These are phyloP conservation scores for Solanum hybrid DNA, from an alignment of 305 asterid species.

Conservation along the genomic window DNA sequence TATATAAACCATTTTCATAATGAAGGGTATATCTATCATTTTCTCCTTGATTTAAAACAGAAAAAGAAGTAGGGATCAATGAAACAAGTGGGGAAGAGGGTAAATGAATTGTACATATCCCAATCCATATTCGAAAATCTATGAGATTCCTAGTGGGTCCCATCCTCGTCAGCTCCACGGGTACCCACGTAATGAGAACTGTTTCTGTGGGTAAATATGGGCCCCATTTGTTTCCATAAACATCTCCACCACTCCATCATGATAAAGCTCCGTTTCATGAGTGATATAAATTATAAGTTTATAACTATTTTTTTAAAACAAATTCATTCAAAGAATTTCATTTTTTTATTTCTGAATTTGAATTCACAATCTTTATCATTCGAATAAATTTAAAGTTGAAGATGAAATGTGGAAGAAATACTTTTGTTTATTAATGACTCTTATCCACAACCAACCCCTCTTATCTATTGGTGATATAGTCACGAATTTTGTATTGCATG, in stretches of 20 bases:
- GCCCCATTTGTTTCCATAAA: not conserved
- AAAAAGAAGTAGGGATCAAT: not conserved
- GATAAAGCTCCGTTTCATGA: not conserved
- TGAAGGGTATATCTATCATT: too few relatives aligned
- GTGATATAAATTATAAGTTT: not conserved
- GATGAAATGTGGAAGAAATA: too few relatives aligned
- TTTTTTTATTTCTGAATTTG: too few relatives aligned
- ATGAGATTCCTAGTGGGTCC: not conserved
- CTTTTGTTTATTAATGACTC: not conserved
- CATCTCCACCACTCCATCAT: not conserved
- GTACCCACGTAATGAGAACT: not conserved
- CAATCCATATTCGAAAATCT: not conserved
- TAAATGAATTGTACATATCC: not conserved
- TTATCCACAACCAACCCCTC: not conserved
- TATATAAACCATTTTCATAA: too few relatives aligned
- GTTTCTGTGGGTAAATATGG: not conserved
- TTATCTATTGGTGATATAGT: not conserved
- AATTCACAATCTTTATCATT: not conserved
- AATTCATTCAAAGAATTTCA: too few relatives aligned
- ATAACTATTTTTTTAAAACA: too few relatives aligned
- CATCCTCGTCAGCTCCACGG: constrained; percentile 17
- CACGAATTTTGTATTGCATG: not conserved
- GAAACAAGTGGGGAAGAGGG: not conserved
- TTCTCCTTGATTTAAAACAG: too few relatives aligned
- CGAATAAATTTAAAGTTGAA: too few relatives aligned